phyloP scores from a whole-genome alignment of 805 yeast species.

The Wickerhamomyces chambardii region DNA sequence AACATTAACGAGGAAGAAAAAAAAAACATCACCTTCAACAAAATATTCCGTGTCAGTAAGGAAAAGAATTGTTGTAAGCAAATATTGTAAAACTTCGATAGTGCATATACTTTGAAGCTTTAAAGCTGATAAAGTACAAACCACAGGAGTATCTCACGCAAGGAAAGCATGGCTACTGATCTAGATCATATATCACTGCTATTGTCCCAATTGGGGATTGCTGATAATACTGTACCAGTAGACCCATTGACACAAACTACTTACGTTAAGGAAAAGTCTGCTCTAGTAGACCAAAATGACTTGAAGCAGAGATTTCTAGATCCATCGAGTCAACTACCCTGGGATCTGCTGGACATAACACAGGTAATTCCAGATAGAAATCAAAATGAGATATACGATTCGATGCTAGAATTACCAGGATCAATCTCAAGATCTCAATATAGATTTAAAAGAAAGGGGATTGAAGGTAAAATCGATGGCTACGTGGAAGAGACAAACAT shows the following conservation, averaged over 20 bases:
- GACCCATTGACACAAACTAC: background rate
- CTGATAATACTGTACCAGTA: background rate
- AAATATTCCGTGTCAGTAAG: too few relatives aligned
- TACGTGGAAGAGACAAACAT: conserved; percentile 55
- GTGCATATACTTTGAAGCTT: too few relatives aligned
- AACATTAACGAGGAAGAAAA: too few relatives aligned
- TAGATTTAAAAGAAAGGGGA: conserved; percentile 65
- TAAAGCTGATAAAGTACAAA: too few relatives aligned
- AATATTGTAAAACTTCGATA: too few relatives aligned
- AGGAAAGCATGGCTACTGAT: background rate
- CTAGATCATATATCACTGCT: background rate
- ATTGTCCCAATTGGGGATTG: background rate
- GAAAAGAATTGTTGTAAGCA: too few relatives aligned
- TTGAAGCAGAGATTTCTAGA: conserved; percentile 37
- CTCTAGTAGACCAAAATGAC: conserved; percentile 7
- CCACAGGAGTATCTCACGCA: too few relatives aligned
- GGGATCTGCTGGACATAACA: conserved; percentile 64
- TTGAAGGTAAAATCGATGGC: conserved; percentile 57
- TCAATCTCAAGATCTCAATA: conserved; percentile 54
- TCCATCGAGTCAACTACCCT: conserved; percentile 54
- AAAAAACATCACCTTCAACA: too few relatives aligned
- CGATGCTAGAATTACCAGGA: conserved; percentile 48
- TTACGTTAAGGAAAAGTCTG: too few relatives aligned
- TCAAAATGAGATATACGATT: conserved; percentile 13
- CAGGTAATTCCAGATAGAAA: conserved; percentile 43